Percentiles rank a stretch among this genome's conserved stretches.
phyloP scores from a whole-genome alignment of 1,139 yeast species.

The Meyerozyma elateridarum region DNA sequence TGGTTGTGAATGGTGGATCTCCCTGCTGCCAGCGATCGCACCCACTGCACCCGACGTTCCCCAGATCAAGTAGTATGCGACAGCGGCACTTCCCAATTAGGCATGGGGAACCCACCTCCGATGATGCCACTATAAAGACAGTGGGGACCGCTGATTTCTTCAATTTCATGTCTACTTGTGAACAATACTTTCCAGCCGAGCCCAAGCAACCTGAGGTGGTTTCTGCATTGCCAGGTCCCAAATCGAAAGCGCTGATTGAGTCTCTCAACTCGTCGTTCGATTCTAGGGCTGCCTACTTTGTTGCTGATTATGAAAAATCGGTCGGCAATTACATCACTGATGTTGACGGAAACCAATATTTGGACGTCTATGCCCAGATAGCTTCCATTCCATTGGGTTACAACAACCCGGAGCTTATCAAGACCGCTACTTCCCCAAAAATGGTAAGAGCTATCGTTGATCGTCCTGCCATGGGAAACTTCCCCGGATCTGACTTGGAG shows the following conservation, averaged over 20 bases:
- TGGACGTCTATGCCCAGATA: slow-evolving; percentile 74
- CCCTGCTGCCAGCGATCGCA: slow-evolving; percentile 1
- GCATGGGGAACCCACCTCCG: not conserved
- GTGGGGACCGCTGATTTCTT: not conserved
- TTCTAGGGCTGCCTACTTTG: slow-evolving; percentile 60
- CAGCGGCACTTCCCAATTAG: slow-evolving; percentile 3
- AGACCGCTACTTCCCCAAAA: slow-evolving; percentile 58
- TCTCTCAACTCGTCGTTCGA: slow-evolving; percentile 56
- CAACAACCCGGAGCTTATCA: slow-evolving; percentile 66
- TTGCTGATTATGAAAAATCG: slow-evolving; percentile 66
- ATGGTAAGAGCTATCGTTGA: slow-evolving; percentile 66
- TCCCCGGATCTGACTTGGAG: slow-evolving; percentile 61
- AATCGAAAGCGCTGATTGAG: slow-evolving; percentile 40
- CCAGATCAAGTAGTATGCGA: slow-evolving; percentile 3
- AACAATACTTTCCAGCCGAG: slow-evolving; percentile 60
- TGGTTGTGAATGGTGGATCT: too few relatives aligned
- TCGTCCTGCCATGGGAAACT: slow-evolving; percentile 76
- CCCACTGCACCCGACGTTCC: too few relatives aligned
- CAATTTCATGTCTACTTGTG: slow-evolving; percentile 38
- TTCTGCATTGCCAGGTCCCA: slow-evolving; percentile 59
- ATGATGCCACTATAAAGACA: too few relatives aligned
- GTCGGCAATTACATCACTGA: slow-evolving; percentile 68
- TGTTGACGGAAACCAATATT: slow-evolving; percentile 61
- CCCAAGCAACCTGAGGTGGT: slow-evolving; percentile 55
- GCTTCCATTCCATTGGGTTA: slow-evolving; percentile 77